Evolutionary conservation across 352 stramenopile species (phyloP).

Genomic region (Phytopythium vexans): DNA sequence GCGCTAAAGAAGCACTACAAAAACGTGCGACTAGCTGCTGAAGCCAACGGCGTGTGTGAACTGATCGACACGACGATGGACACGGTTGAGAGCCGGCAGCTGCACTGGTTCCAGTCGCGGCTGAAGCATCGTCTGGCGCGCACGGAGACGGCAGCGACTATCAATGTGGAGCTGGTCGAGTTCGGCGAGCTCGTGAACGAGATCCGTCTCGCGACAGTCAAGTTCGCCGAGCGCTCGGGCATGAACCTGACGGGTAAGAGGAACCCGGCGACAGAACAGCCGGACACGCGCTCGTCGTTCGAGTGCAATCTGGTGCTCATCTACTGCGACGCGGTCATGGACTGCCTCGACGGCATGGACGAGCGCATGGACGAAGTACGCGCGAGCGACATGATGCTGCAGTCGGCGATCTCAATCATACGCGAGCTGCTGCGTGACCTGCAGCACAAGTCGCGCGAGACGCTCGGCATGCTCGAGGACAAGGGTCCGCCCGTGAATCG

Average conservation of each 20-base stretch:
- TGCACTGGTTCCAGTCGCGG: conserved; percentile 74
- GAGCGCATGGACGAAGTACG: conserved; percentile 84
- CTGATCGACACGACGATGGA: conserved; percentile 73
- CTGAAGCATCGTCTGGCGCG: conserved; percentile 68
- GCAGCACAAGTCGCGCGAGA: conserved; percentile 50
- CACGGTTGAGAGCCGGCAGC: conserved; percentile 63
- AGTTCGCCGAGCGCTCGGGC: conserved; percentile 83
- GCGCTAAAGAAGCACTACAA: conserved; percentile 88
- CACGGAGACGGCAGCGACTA: conserved; percentile 77
- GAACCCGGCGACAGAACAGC: conserved; percentile 54
- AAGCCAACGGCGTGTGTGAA: conserved; percentile 80
- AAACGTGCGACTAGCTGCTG: conserved; percentile 73
- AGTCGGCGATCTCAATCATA: conserved; percentile 64
- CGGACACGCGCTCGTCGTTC: conserved; percentile 72
- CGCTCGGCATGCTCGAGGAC: conserved; percentile 56
- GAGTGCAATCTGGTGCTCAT: conserved; percentile 63
- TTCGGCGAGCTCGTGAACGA: conserved; percentile 84
- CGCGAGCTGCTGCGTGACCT: conserved; percentile 62
- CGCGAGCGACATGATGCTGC: conserved; percentile 75
- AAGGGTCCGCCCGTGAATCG: conserved; percentile 55
- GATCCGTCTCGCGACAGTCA: conserved; percentile 64
- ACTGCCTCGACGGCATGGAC: conserved; percentile 77
- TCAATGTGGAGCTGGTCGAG: conserved; percentile 82
- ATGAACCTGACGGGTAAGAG: conserved; percentile 86
- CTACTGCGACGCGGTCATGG: conserved; percentile 59